Percentiles rank a stretch among this genome's conserved stretches.
phyloP scores from a whole-genome alignment of 306 rosid genomes.

The Malus fusca region DNA sequence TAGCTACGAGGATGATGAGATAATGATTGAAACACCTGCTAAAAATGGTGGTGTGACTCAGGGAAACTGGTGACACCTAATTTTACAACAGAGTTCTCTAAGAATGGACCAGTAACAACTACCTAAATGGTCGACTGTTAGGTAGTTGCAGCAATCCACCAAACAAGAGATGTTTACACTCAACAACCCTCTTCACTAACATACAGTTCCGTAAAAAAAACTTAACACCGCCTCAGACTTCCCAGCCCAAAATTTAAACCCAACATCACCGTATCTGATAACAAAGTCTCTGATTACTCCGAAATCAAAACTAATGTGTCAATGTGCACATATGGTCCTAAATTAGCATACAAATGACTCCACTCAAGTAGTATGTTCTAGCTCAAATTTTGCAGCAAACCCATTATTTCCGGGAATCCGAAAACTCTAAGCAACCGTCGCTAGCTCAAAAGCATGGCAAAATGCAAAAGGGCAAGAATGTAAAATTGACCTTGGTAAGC shows the following conservation, averaged over 20 bases:
- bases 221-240: background rate
- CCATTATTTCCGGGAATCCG: background rate
- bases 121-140: background rate
- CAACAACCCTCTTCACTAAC: background rate
- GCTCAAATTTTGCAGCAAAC: background rate
- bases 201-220: background rate
- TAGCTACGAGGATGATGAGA: background rate
- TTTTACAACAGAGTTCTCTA: background rate
- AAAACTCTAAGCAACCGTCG: background rate
- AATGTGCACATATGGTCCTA: background rate
- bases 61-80: background rate
- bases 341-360: background rate
- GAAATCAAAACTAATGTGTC: background rate
- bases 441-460: background rate
- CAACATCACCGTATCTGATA: background rate
- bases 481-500: conserved; percentile 57
- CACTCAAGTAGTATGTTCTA: background rate
- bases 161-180: background rate
- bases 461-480: background rate
- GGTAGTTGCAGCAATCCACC: background rate
- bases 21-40: background rate
- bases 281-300: background rate
- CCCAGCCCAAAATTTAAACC: background rate
- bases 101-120: background rate
- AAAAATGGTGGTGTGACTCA: background rate